These are phyloP conservation scores for Chlorophyllum brunneum DNA, from an alignment of 768 basidiomycete genomes.

Conservation along the genomic window DNA sequence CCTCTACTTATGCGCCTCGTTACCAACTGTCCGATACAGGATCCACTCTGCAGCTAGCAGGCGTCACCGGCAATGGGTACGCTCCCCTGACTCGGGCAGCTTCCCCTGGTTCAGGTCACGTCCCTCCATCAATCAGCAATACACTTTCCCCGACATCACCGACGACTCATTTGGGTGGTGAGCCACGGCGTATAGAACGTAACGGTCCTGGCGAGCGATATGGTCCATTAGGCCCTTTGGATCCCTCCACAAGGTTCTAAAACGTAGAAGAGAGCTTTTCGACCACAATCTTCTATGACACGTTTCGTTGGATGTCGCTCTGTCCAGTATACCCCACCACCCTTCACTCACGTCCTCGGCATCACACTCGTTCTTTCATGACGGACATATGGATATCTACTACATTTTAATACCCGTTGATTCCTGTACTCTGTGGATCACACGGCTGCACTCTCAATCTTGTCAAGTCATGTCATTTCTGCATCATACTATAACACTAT, in stretches of 20 bases:
- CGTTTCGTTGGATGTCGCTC: conserved; percentile 26
- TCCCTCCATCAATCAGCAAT: conserved; percentile 24
- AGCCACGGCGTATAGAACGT: conserved; percentile 13
- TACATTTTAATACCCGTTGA: conserved; percentile 31
- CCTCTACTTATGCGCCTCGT: conserved; percentile 42
- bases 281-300: conserved; percentile 20
- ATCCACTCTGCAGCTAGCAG: conserved; percentile 39
- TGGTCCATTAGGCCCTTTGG: conserved; percentile 58
- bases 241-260: conserved; percentile 54
- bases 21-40: conserved; percentile 60
- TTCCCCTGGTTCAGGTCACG: conserved; percentile 31
- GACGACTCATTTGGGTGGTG: conserved; percentile 24
- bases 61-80: conserved; percentile 48
- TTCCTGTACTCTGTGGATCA: conserved; percentile 16
- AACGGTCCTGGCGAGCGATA: conserved; percentile 36
- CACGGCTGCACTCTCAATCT: conserved; percentile 12
- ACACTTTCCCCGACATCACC: conserved; percentile 39
- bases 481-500: conserved; percentile 15
- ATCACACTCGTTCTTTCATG: conserved; percentile 22
- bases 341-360: conserved; percentile 23
- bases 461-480: conserved; percentile 14
- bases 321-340: conserved; percentile 36
- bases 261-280: conserved; percentile 19
- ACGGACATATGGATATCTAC: conserved; percentile 29
- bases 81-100: conserved; percentile 48